Evolutionary conservation across 1,284 basidiomycete genomes (phyloP), one percentile per base, ranked within the genome.

Genomic region (Neonothopanus nambi): DNA sequence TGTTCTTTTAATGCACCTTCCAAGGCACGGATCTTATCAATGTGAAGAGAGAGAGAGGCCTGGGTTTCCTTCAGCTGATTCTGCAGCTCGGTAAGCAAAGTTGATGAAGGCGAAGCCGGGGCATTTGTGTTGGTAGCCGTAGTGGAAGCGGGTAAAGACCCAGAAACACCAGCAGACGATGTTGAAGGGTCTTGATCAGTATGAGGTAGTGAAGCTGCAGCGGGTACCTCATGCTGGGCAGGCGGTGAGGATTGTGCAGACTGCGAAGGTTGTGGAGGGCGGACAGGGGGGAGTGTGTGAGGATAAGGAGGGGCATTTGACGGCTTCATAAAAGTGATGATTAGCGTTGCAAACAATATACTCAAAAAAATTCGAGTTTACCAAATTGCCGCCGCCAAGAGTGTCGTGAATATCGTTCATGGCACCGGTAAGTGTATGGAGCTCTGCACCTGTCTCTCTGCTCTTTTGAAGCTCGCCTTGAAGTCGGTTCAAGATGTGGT

Each of bases 321-420:
- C 43, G 85, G 82, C 85, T 89, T 62, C 38, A 60, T 17, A 23
- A 18, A n/a, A n/a, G n/a, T n/a, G 33, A 23, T 21, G 9, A 9
- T 44, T 8, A 18, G 47, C 36, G 39, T 43, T 11, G 12, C 37
- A 9, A 23, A 40, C 12, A 45, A 47, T 54, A 51, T 36, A 12
- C 51, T 51, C 20, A 55, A 48, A 58, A 40, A 56, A 44, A 48
- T 55, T 39, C 42, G 51, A 15, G 79, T 88, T 58, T 58, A 92
- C 92, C 65, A 89, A 62, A 41, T 54, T 57, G 36, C 85, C 82
- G 4, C 95, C 95, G 30, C 91, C 91, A 2, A 99, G 77, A 0
- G 93, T 95, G 62, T 97, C 94, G 58, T 95, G 90, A 43, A 98
- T 93, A 35, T 98, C 94, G 43, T 78, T 85, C 82, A 99, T 93